Base-by-base conservation (phyloP, 2,329 filamentous ascomycete species). In the Bipolaris gigantea region DNA sequence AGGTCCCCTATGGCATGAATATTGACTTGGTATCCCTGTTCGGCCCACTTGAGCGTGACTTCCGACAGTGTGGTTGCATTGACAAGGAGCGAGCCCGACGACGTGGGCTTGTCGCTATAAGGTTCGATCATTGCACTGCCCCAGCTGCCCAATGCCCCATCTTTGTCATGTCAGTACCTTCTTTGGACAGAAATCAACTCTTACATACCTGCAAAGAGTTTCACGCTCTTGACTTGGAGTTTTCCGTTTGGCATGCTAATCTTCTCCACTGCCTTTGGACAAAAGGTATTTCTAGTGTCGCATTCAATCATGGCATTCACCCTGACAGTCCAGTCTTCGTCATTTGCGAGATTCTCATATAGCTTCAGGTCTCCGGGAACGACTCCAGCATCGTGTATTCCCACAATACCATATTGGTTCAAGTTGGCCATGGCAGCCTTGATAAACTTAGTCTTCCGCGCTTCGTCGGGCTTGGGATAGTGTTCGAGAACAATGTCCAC, bases 1-100 rank as follows among this genome's bases (percentile, higher is more conserved):
- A 83, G 77, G 69, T 90, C 87, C 8, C 87, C 87, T 53, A 89
- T 89, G 43, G 86, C 87, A 69, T 89, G 87, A 55, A 89, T 87
- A 65, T 87, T 88, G 51, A 89, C 85, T 66, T 89, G 87, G 63
- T 81, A 89, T 11, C 84, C 85, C 27, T 30, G 33, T 77, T 79
- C 2, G 73, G 72, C 15, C 87, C 87, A 90, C 25, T 81, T 71
- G 10, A 73, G 74, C 2, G 85, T 77, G 9, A 88, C 74, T 5
- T 75, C 67, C 0, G 78, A 79, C 48, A 89, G 76, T 3, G 81
- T 79, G 0, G 81, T 82, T n/a, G 82, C 80, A 66, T 88, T 87
- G 49, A 89, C 83, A 30, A 89, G 80, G 45, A 89, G 82, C 0
- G 85, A 87, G 11, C 87, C 87, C 0, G 79, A 82, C 0, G 81